A percentile compares a stretch with the other conserved stretches of the same genome.
Evolutionary conservation across 495 filamentous ascomycete genomes (phyloP).

Genomic region (Penicillium macrosclerotiorum): DNA sequence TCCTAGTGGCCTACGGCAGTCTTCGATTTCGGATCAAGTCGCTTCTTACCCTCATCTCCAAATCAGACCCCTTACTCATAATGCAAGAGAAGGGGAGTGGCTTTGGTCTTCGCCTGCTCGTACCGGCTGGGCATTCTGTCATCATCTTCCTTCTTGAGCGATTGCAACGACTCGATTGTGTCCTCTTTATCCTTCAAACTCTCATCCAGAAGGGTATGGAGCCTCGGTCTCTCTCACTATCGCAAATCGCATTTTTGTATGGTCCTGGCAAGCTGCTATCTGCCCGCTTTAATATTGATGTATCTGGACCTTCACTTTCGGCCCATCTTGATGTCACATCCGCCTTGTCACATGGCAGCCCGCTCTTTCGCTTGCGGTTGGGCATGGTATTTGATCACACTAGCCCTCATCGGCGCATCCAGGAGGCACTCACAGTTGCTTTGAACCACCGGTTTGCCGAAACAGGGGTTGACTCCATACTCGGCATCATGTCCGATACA

Average conservation of each 20-base stretch:
- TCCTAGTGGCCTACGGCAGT: constrained; percentile 42
- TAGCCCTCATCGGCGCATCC: constrained; percentile 76
- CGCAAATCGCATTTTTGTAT: constrained; percentile 37
- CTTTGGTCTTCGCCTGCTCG: constrained; percentile 43
- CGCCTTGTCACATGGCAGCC: constrained; percentile 21
- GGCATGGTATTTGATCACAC: constrained; percentile 51
- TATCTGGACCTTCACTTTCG: constrained; percentile 15
- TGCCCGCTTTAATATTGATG: constrained; percentile 32
- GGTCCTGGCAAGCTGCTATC: constrained; percentile 27
- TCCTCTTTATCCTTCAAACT: constrained; percentile 39
- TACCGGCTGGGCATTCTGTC: constrained; percentile 36
- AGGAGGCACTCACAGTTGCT: constrained; percentile 58
- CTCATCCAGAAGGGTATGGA: constrained; percentile 36
- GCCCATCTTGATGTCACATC: constrained; percentile 22
- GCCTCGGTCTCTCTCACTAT: constrained; percentile 34
- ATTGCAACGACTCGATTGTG: constrained; percentile 41
- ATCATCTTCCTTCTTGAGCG: constrained; percentile 36
- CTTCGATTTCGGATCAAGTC: constrained; percentile 24
- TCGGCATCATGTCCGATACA: constrained; percentile 56
- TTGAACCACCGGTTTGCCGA: constrained; percentile 53
- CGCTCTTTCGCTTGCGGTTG: constrained; percentile 31
- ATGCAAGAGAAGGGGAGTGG: constrained; percentile 33
- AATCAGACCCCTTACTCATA: constrained; percentile 30
- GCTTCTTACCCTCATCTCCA: constrained; percentile 26
- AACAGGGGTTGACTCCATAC: constrained; percentile 53